These are phyloP conservation scores for Ophioceras dolichostomum DNA, from an alignment of 2,329 filamentous ascomycete genomes.

Conservation along the genomic window DNA sequence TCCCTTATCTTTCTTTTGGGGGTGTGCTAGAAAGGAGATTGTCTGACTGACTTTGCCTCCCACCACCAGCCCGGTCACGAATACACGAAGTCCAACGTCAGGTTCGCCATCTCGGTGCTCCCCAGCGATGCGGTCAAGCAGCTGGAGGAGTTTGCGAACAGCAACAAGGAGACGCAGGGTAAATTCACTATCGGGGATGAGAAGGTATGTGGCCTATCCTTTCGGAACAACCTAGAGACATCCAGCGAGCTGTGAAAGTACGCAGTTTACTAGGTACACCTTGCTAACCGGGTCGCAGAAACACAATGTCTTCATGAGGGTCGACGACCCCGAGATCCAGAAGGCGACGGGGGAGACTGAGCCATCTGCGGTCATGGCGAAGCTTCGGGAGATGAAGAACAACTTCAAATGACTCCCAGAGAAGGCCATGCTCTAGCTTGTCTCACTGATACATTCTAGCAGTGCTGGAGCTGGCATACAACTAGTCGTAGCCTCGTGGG, in stretches of 20 bases:
- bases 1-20: no score
- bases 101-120: slow-evolving; percentile 68
- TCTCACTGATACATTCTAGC: no score
- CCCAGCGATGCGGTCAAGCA: slow-evolving; percentile 66
- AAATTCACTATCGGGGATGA: slow-evolving; percentile 96
- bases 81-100: slow-evolving; percentile 95
- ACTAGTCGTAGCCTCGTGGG: no score
- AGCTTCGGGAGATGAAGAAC: slow-evolving; percentile 86
- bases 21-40: not conserved
- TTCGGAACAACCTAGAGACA: no score
- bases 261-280: no score
- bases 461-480: no score
- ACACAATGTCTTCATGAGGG: slow-evolving; percentile 95
- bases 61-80: slow-evolving; percentile 84
- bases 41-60: slow-evolving; percentile 2
- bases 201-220: no score
- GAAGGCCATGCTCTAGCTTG: no score
- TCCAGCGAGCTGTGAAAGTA: no score
- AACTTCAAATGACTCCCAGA: slow-evolving; percentile 52
- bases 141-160: slow-evolving; percentile 62
- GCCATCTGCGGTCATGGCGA: slow-evolving; percentile 73
- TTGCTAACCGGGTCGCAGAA: slow-evolving; percentile 48
- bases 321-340: slow-evolving; percentile 72
- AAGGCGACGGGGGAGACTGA: slow-evolving; percentile 72
- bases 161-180: slow-evolving; percentile 81